Conservation (phyloP, 768 basidiomycete species). For the Tricholoma sp. region DNA sequence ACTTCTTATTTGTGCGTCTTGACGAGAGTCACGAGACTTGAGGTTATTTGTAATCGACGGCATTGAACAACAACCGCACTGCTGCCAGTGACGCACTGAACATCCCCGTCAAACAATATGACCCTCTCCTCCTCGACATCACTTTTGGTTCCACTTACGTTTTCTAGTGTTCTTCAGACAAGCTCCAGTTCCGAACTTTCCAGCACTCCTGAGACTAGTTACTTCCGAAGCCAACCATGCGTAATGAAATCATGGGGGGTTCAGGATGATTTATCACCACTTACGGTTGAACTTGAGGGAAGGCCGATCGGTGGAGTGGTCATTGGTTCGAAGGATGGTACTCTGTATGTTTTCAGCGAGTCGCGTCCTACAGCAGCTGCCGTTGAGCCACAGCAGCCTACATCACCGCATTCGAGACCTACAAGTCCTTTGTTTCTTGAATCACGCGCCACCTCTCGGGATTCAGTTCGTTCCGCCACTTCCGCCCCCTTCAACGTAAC, state of each 20-base stretch:
- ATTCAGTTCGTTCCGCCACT: conserved; percentile 35
- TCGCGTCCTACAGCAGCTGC: conserved; percentile 8
- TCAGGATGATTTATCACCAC: not conserved
- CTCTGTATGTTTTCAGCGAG: conserved; percentile 36
- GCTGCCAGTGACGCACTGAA: not conserved
- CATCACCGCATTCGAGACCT: conserved; percentile 14
- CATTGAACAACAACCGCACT: not conserved
- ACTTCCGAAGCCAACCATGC: conserved; percentile 25
- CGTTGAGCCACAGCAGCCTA: conserved; percentile 3
- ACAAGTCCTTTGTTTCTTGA: conserved; percentile 13
- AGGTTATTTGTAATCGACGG: not conserved
- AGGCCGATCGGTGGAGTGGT: conserved; percentile 21
- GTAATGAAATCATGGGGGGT: conserved; percentile 26
- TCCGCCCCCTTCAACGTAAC: conserved; percentile 48
- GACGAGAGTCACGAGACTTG: not conserved
- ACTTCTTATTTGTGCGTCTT: not conserved
- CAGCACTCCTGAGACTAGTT: conserved; percentile 25
- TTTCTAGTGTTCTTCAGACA: conserved; percentile 18
- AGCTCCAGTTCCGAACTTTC: conserved; percentile 7
- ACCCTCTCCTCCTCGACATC: not conserved
- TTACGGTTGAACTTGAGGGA: conserved; percentile 5
- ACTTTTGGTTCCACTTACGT: conserved; percentile 28
- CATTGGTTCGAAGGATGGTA: conserved; percentile 40
- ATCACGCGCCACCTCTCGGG: conserved; percentile 24
- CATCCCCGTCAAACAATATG: not conserved